These are phyloP conservation scores for Bipolaris gigantea DNA, from an alignment of 2,329 filamentous ascomycete genomes.

Conservation along the genomic window DNA sequence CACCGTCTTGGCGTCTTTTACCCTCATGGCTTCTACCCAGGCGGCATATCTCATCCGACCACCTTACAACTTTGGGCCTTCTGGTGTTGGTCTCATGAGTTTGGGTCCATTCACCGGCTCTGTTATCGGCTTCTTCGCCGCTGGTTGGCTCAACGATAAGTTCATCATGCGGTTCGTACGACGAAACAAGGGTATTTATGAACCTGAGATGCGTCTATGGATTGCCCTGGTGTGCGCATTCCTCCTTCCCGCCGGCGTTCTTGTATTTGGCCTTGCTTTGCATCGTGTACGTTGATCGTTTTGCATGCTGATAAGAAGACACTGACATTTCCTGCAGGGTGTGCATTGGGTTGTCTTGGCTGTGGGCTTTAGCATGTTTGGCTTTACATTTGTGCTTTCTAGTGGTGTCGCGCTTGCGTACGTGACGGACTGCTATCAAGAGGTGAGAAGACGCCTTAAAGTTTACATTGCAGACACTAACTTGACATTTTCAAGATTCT, in stretches of 20 bases:
- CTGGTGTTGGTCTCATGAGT: conserved; percentile 46
- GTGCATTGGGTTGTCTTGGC: conserved; percentile 34
- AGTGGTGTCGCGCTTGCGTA: conserved; percentile 46
- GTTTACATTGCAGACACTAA: background rate
- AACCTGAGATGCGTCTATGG: conserved; percentile 52
- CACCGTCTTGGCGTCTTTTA: conserved; percentile 45
- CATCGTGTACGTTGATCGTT: conserved; percentile 18
- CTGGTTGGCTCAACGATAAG: conserved; percentile 26
- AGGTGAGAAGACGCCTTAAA: conserved; percentile 2
- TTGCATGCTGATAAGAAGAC: background rate
- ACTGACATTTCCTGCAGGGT: conserved; percentile 20
- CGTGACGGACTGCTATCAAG: conserved; percentile 41
- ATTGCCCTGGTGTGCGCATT: conserved; percentile 39
- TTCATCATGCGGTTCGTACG: conserved; percentile 40
- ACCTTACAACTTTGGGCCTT: conserved; percentile 48
- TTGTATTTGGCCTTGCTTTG: conserved; percentile 47
- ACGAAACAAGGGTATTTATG: conserved; percentile 47
- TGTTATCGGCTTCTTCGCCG: conserved; percentile 30
- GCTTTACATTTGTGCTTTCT: conserved; percentile 42
- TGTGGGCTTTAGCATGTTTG: conserved; percentile 45
- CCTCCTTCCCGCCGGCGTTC: conserved; percentile 39
- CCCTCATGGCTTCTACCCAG: conserved; percentile 44
- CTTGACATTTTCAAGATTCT: conserved; percentile 38
- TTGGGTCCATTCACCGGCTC: conserved; percentile 48
- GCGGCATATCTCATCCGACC: conserved; percentile 43